Evolutionary conservation across 106 monocot species (phyloP).

Genomic region (Dendrobium officinale): DNA sequence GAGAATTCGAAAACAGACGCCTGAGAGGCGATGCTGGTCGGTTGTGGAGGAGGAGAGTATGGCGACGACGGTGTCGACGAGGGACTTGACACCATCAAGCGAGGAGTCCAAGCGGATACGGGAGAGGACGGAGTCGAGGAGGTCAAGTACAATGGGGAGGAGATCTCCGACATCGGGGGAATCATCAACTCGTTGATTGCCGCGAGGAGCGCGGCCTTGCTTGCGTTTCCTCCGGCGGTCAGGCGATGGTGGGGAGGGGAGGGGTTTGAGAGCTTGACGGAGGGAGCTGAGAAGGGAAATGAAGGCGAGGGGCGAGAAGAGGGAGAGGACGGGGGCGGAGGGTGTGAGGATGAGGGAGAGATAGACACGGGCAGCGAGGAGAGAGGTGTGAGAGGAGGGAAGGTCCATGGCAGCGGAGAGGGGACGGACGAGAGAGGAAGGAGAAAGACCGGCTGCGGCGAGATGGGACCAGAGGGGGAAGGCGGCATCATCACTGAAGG

Average conservation of each 20-base stretch:
- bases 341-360: conserved; percentile 64
- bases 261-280: conserved; percentile 43
- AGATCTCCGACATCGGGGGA: conserved; percentile 6
- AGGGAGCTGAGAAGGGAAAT: conserved; percentile 70
- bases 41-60: conserved; percentile 16
- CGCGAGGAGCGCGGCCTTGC: background rate
- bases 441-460: conserved; percentile 17
- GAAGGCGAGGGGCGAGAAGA: conserved; percentile 65
- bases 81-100: conserved; percentile 45
- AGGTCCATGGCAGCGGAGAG: conserved; percentile 58
- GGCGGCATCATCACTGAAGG: conserved; percentile 4
- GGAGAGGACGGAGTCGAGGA: conserved; percentile 33
- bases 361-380: conserved; percentile 54
- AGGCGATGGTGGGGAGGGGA: background rate
- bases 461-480: conserved; percentile 29
- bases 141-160: conserved; percentile 28
- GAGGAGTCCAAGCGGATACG: conserved; percentile 44
- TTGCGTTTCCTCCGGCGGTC: conserved; percentile 20
- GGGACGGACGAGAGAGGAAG: conserved; percentile 39
- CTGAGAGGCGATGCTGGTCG: conserved; percentile 16
- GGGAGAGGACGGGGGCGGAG: conserved; percentile 47
- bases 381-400: conserved; percentile 16
- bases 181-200: background rate
- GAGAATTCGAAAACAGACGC: conserved; percentile 58
- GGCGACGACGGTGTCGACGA: conserved; percentile 50